Evolutionary conservation across 2,329 filamentous ascomycete species (phyloP).

Genomic region (Penicillium concentricum): DNA sequence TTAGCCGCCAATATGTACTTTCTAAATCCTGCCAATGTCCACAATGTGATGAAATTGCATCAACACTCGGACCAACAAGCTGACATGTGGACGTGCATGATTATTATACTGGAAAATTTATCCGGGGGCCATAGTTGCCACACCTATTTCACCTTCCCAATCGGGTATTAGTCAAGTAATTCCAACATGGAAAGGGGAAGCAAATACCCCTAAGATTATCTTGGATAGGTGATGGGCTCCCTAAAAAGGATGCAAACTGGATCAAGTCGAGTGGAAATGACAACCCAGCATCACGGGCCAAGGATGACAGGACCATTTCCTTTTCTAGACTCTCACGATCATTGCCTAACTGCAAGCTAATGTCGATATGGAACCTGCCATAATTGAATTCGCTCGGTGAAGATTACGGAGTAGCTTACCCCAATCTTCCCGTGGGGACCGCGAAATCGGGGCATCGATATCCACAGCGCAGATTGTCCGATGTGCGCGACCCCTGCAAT

Average conservation of each 20-base stretch:
- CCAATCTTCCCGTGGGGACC: not conserved
- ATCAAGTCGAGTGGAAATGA: not conserved
- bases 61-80: not conserved
- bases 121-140: not conserved
- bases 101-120: not conserved
- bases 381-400: not conserved
- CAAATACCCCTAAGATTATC: not conserved
- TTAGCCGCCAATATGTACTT: not conserved
- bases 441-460: not conserved
- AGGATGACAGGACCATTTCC: not conserved
- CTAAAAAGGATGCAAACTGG: not conserved
- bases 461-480: not conserved
- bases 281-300: not conserved
- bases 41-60: constrained; percentile 1
- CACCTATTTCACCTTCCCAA: not conserved
- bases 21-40: not conserved
- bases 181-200: not conserved
- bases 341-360: constrained; percentile 7
- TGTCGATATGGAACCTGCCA: not conserved
- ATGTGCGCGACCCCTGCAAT: not conserved
- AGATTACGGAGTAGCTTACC: not conserved
- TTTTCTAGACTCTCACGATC: constrained; percentile 10
- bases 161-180: not conserved
- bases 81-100: not conserved
- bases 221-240: too few relatives aligned